Conservation (phyloP, 176 grass and related monocot species). For the Neostapfia colusana region DNA sequence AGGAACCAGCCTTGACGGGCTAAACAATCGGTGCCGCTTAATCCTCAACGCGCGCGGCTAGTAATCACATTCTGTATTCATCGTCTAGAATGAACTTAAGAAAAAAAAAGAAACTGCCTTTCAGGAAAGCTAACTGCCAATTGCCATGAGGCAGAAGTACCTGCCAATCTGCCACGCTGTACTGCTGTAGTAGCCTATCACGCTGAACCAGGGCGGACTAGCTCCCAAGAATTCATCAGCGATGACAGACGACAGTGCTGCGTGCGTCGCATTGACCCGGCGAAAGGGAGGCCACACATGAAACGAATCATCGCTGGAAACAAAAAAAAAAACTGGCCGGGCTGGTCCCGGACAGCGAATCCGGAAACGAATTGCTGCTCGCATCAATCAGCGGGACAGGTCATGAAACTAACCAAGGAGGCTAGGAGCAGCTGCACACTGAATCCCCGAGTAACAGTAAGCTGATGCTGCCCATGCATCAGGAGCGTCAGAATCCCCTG, state of each 20-base stretch:
- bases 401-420: neutral
- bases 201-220: neutral
- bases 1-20: neutral
- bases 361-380: conserved; percentile 12
- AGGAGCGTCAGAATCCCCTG: conserved; percentile 2
- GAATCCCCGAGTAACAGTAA: neutral
- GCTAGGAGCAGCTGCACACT: neutral
- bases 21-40: neutral
- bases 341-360: conserved; percentile 9
- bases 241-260: neutral
- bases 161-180: neutral
- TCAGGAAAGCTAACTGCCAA: neutral
- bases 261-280: neutral
- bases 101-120: neutral
- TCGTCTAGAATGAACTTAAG: neutral
- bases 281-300: neutral
- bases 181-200: neutral
- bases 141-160: neutral
- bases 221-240: neutral
- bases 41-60: neutral
- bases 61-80: neutral
- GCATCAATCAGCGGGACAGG: neutral
- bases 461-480: neutral
- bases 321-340: neutral
- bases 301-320: neutral